A percentile compares a stretch with the other conserved stretches of the same genome.
Conservation (phyloP, 768 basidiomycete species). For the Suillus variegatus region DNA sequence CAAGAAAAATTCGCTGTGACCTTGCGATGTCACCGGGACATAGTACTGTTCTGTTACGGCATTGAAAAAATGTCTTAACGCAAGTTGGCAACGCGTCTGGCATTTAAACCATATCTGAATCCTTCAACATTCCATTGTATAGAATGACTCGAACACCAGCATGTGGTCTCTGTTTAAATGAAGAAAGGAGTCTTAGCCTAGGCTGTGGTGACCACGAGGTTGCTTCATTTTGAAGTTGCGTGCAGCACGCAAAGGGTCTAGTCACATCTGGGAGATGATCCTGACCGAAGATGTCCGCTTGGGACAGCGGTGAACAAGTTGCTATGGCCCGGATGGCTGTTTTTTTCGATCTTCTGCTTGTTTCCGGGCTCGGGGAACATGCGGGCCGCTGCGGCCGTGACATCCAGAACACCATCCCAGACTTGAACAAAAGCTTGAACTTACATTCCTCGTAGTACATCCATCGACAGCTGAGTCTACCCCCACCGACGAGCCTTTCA, state of each 20-base stretch:
- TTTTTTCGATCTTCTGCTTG: neutral
- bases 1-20: neutral
- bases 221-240: neutral
- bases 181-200: too few species aligned
- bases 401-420: neutral
- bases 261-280: neutral
- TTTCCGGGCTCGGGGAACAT: neutral
- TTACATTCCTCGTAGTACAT: neutral
- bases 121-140: too few species aligned
- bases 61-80: neutral
- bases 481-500: neutral
- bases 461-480: neutral
- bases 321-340: neutral
- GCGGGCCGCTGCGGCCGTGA: neutral
- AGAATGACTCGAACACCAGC: too few species aligned
- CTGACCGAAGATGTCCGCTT: neutral
- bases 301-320: neutral
- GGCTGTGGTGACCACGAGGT: neutral
- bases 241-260: neutral
- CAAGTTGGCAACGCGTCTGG: neutral
- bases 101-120: neutral
- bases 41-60: neutral
- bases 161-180: too few species aligned
- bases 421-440: neutral
- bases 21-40: conserved; percentile 2